Conservation (phyloP, 768 basidiomycete species). For the Rhizopogon rudus region DNA sequence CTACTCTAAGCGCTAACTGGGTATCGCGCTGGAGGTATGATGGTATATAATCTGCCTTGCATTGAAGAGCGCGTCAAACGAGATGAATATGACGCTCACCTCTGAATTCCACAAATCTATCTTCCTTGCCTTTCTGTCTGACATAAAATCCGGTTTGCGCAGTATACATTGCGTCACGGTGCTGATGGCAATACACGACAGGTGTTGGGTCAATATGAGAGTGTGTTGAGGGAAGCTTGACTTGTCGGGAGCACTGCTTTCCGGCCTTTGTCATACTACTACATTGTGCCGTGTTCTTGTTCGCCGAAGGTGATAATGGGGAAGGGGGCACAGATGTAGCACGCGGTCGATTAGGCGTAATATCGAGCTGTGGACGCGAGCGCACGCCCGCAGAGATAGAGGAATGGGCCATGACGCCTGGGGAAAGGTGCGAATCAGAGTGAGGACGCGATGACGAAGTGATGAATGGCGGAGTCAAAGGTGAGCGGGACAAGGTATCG, state of each 20-base stretch:
- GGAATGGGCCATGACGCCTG: not conserved
- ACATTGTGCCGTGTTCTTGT: conserved; percentile 41
- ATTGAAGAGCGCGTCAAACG: not conserved
- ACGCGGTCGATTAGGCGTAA: conserved; percentile 17
- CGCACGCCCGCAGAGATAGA: conserved; percentile 3
- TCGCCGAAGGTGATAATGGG: conserved; percentile 13
- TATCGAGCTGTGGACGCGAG: conserved; percentile 8
- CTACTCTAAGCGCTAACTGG: conserved; percentile 46
- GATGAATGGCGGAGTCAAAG: conserved; percentile 15
- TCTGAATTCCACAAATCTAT: conserved; percentile 51
- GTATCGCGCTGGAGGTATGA: conserved; percentile 57
- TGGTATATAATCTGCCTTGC: conserved; percentile 61
- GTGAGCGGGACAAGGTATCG: conserved; percentile 9
- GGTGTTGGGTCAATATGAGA: conserved; percentile 21
- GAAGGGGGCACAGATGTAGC: conserved; percentile 12
- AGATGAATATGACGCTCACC: conserved; percentile 31
- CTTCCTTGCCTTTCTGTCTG: conserved; percentile 31
- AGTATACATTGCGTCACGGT: conserved; percentile 47
- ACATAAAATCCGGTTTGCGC: conserved; percentile 53
- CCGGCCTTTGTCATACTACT: conserved; percentile 61
- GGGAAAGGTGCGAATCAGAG: conserved; percentile 24
- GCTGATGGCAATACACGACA: conserved; percentile 58
- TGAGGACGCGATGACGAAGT: conserved; percentile 25
- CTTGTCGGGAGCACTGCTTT: conserved; percentile 53
- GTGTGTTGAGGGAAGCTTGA: conserved; percentile 38